A percentile compares a stretch with the other conserved stretches of the same genome.
Conservation (phyloP, 208 protist genomes). For the Leishmania major region DNA sequence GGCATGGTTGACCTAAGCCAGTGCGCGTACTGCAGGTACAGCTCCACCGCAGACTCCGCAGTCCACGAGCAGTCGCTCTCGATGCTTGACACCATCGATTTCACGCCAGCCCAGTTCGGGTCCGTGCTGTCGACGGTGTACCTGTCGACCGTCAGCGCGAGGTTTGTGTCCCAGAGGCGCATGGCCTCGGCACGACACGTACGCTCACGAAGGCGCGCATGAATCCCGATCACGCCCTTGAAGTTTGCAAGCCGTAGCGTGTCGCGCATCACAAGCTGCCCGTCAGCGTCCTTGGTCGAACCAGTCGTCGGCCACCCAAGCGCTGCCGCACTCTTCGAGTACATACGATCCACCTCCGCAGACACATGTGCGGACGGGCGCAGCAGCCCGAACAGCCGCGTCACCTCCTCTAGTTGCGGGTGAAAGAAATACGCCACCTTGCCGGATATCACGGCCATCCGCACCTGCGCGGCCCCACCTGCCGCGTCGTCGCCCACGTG, state of each 20-base stretch:
- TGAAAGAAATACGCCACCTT: conserved; percentile 7
- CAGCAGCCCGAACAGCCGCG: conserved; percentile 26
- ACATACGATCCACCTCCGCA: conserved; percentile 15
- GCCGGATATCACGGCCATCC: conserved; percentile 18
- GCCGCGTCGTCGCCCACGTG: neutral
- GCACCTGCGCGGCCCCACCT: neutral
- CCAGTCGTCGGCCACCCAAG: conserved; percentile 12
- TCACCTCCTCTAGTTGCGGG: conserved; percentile 16
- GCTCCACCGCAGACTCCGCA: neutral
- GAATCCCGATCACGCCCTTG: conserved; percentile 11
- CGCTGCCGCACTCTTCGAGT: conserved; percentile 2
- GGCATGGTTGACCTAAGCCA: neutral
- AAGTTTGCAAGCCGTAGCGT: conserved; percentile 10
- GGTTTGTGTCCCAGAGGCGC: neutral
- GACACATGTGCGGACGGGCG: conserved; percentile 16
- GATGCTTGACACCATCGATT: neutral
- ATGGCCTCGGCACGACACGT: conserved; percentile 16
- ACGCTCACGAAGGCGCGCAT: conserved; percentile 17
- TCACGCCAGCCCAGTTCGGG: neutral
- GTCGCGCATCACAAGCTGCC: conserved; percentile 5
- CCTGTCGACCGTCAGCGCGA: neutral
- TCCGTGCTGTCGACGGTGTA: conserved; percentile 12
- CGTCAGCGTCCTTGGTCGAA: neutral
- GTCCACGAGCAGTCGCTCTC: conserved; percentile 21
- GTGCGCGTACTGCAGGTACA: neutral